Evolutionary conservation across 257 asterid species (phyloP), one percentile per base, ranked within the genome.

Genomic region (Solanum infundibuliforme): DNA sequence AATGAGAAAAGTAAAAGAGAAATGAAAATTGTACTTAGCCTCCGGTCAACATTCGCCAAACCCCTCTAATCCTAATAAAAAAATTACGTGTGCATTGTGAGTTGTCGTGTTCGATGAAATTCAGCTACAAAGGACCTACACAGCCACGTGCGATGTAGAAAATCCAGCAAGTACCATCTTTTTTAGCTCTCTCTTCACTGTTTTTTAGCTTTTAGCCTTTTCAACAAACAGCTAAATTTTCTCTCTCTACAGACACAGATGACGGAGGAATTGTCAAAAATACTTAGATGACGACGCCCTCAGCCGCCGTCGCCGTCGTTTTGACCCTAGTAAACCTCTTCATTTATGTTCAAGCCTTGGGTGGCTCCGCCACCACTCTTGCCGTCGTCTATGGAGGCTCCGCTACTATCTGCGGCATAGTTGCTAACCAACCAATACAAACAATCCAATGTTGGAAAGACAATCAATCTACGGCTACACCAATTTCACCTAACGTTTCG

Each of bases 381-480:
- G 97, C 99, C 88, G 92, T 93, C 10, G 92, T 92, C 88, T 93
- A 93, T 93, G 95, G 95, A 90, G 87, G 92, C 77, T 85, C 94
- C 92, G 87, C 89, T 89, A 90, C 95, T 71, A 75, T 96, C 86
- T 97, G 99, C 86, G 84, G 92, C 88, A 88, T 96, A 41, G 87
- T 90, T 32, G 95, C 99, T 5, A 88, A 88, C 13, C 94, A 92
- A 83, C 91, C 94, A 23, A 62, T 91, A 88, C 96, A 88, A 31
- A 92, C 88, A 84, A 91, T 96, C 74, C 98, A 94, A 89, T 96
- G 99, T 92, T 96, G 94, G 94, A 86, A 90, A 4, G 76, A 92
- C 73, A 94, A 93, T 12, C 89, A 38, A 6, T 25, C 87, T 0
- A 75, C 75, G 8, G 86, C 93, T 5, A 32, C 60, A 32, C 88